Evolutionary conservation across 148 eudicot species (phyloP).

Genomic region (Fagopyrum esculentum): DNA sequence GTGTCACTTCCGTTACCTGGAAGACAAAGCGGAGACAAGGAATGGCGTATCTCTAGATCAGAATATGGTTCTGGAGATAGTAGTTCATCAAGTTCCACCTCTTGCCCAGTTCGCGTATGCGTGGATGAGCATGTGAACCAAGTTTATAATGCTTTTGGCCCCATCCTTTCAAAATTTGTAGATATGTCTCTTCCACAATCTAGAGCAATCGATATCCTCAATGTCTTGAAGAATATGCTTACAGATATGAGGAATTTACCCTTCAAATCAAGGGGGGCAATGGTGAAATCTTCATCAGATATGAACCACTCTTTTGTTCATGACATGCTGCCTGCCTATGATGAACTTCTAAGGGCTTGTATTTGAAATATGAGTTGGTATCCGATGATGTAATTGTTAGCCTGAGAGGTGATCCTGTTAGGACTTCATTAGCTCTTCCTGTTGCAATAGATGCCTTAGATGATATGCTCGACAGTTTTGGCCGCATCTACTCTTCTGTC

Average conservation of each 20-base stretch:
- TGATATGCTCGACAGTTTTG: slow-evolving; percentile 51
- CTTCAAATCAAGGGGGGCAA: slow-evolving; percentile 50
- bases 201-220: slow-evolving; percentile 37
- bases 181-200: slow-evolving; percentile 37
- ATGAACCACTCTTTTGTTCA: slow-evolving; percentile 27
- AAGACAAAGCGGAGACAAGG: slow-evolving; percentile 83
- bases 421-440: slow-evolving; percentile 74
- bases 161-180: slow-evolving; percentile 39
- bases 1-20: slow-evolving; percentile 75
- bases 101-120: slow-evolving; percentile 81
- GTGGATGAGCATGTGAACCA: slow-evolving; percentile 85
- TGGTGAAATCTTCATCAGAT: slow-evolving; percentile 29
- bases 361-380: slow-evolving; percentile 41
- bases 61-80: slow-evolving; percentile 65
- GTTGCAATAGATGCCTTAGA: slow-evolving; percentile 81
- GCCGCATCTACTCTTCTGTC: slow-evolving; percentile 19
- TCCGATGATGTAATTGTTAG: slow-evolving; percentile 29
- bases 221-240: slow-evolving; percentile 37
- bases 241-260: slow-evolving; percentile 55
- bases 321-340: slow-evolving; percentile 44
- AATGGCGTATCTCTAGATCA: slow-evolving; percentile 87
- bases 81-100: slow-evolving; percentile 41
- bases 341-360: slow-evolving; percentile 56
- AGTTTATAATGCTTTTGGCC: slow-evolving; percentile 54
- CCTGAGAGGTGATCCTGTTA: slow-evolving; percentile 79